phyloP scores from a whole-genome alignment of 1,284 basidiomycete genomes.

The Ganoderma resinaceum region DNA sequence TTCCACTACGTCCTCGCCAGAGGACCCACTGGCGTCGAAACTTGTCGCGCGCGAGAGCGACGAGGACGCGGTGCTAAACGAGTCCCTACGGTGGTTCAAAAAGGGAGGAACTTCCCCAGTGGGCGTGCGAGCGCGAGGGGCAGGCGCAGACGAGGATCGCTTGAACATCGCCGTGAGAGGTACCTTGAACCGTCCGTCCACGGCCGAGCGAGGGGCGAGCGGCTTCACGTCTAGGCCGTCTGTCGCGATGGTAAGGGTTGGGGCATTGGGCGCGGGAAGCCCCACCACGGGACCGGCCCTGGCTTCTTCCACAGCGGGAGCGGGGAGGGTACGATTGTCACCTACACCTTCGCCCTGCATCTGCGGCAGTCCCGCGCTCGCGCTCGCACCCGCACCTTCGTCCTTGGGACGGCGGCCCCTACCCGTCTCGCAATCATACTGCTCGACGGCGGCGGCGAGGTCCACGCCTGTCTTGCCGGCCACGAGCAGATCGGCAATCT shows the following conservation, averaged over 20 bases:
- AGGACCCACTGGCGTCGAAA: constrained; percentile 13
- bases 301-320: constrained; percentile 12
- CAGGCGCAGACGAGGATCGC: constrained; percentile 63
- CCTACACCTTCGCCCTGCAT: constrained; percentile 12
- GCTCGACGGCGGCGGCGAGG: constrained; percentile 55
- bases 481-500: constrained; percentile 58
- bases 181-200: constrained; percentile 48
- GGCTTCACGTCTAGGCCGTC: constrained; percentile 37
- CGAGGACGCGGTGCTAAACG: constrained; percentile 24
- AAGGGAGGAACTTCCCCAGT: constrained; percentile 14
- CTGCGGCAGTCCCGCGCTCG: constrained; percentile 24
- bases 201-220: constrained; percentile 39
- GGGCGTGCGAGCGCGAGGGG: constrained; percentile 39
- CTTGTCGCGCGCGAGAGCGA: constrained; percentile 28
- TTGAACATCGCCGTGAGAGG: constrained; percentile 66
- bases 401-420: constrained; percentile 34
- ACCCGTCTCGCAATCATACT: constrained; percentile 42
- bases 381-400: constrained; percentile 15
- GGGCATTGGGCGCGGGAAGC: neutral
- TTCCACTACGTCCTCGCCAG: constrained; percentile 10
- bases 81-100: constrained; percentile 24
- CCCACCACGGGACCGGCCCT: constrained; percentile 16
- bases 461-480: constrained; percentile 57
- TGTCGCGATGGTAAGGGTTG: constrained; percentile 17
- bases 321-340: constrained; percentile 6